Percentiles rank a stretch among this genome's conserved stretches.
Evolutionary conservation across 306 rosid genomes (phyloP).

Genomic region (Malus domestica): DNA sequence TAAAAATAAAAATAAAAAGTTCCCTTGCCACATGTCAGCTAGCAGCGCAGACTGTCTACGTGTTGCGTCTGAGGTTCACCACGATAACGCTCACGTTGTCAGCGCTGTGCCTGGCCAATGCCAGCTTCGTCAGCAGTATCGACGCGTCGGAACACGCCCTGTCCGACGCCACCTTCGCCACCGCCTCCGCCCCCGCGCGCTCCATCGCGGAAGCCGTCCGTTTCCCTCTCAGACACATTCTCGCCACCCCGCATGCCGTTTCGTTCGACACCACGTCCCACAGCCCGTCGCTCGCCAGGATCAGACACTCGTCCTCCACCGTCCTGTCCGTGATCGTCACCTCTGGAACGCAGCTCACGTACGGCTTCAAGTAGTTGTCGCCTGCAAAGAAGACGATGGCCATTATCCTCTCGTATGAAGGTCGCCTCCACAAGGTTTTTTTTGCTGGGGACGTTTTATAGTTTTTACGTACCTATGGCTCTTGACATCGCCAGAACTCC

Average conservation of each 20-base stretch:
- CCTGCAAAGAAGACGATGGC: slow-evolving; percentile 15
- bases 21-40: background rate
- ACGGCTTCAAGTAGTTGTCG: slow-evolving; percentile 58
- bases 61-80: slow-evolving; percentile 40
- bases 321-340: slow-evolving; percentile 51
- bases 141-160: slow-evolving; percentile 47
- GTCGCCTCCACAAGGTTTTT: background rate
- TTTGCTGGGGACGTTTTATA: background rate
- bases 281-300: slow-evolving; percentile 53
- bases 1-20: background rate
- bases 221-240: slow-evolving; percentile 41
- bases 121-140: slow-evolving; percentile 54
- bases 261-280: slow-evolving; percentile 68
- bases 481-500: slow-evolving; percentile 71
- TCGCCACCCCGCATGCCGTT: slow-evolving; percentile 55
- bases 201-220: background rate
- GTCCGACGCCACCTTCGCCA: slow-evolving; percentile 10
- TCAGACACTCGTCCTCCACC: slow-evolving; percentile 49
- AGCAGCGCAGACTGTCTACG: slow-evolving; percentile 1
- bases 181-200: background rate
- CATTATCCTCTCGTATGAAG: background rate
- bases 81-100: slow-evolving; percentile 62
- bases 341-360: slow-evolving; percentile 56
- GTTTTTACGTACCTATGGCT: slow-evolving; percentile 43
- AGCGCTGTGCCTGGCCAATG: slow-evolving; percentile 47